Evolutionary conservation across 2,329 filamentous ascomycete genomes (phyloP).

Genomic region (Verticillium albo-atrum): DNA sequence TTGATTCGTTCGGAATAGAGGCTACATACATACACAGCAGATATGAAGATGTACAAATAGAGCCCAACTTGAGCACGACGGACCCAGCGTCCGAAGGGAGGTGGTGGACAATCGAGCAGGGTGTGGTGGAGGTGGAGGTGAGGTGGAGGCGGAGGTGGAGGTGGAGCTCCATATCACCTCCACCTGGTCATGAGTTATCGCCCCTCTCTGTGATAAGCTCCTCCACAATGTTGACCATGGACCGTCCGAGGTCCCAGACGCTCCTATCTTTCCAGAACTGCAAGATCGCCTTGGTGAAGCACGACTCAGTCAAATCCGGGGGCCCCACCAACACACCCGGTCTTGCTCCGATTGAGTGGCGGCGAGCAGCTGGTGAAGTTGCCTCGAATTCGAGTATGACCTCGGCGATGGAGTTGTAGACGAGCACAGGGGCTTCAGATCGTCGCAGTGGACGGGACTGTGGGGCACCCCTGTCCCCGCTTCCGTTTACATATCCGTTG

Average conservation of each 20-base stretch:
- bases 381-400: slow-evolving; percentile 4
- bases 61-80: too few relatives aligned
- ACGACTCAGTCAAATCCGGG: slow-evolving; percentile 9
- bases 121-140: background rate
- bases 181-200: background rate
- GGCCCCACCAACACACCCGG: slow-evolving; percentile 3
- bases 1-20: too few relatives aligned
- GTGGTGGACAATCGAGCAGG: background rate
- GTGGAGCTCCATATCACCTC: background rate
- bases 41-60: too few relatives aligned
- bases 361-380: background rate
- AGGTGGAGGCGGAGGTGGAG: background rate
- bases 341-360: slow-evolving; percentile 3
- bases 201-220: slow-evolving; percentile 5
- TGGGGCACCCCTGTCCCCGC: slow-evolving; percentile 6
- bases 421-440: slow-evolving; percentile 16
- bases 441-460: slow-evolving; percentile 13
- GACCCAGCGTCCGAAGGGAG: too few relatives aligned
- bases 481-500: background rate
- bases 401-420: slow-evolving; percentile 20
- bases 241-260: slow-evolving; percentile 11
- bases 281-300: slow-evolving; percentile 10
- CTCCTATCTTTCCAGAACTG: slow-evolving; percentile 12
- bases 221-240: slow-evolving; percentile 12
- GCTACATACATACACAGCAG: too few relatives aligned